Evolutionary conservation across 306 rosid species (phyloP).

Genomic region (Oemleria cerasiformis): DNA sequence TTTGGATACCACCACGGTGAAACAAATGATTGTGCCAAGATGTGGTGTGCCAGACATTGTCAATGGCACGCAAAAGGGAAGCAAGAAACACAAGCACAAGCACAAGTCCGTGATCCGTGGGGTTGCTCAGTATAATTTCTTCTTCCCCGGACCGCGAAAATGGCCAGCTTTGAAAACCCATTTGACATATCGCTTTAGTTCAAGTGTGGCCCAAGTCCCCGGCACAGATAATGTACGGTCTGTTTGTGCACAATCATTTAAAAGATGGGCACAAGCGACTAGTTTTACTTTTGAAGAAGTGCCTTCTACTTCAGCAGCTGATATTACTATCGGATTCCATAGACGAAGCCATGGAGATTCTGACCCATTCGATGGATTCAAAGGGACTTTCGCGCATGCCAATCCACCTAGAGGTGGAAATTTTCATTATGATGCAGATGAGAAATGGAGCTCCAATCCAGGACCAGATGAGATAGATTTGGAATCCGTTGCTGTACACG

Average conservation of each 20-base stretch:
- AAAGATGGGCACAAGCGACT: conserved; percentile 15
- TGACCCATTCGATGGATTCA: conserved; percentile 4
- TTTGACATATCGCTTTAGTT: conserved; percentile 12
- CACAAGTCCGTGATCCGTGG: neutral
- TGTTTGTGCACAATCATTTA: conserved; percentile 15
- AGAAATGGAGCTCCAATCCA: conserved; percentile 19
- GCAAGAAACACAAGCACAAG: neutral
- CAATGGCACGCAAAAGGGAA: neutral
- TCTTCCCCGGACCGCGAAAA: conserved; percentile 11
- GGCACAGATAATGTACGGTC: neutral
- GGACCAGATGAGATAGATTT: neutral
- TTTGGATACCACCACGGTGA: conserved; percentile 16
- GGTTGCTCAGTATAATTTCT: conserved; percentile 13
- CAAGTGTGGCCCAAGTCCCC: neutral
- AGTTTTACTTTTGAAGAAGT: conserved; percentile 10
- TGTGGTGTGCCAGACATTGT: conserved; percentile 20
- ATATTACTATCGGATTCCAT: conserved; percentile 28
- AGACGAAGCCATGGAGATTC: conserved; percentile 24
- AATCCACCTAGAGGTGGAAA: conserved; percentile 20
- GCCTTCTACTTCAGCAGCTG: neutral
- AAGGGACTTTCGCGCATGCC: conserved; percentile 18
- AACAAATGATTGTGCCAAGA: conserved; percentile 26
- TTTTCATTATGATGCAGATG: conserved; percentile 25
- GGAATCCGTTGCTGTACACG: conserved; percentile 15
- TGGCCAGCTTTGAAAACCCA: conserved; percentile 15